Base-by-base conservation (phyloP, 2,329 filamentous ascomycete species). In the Penicillium sp. region DNA sequence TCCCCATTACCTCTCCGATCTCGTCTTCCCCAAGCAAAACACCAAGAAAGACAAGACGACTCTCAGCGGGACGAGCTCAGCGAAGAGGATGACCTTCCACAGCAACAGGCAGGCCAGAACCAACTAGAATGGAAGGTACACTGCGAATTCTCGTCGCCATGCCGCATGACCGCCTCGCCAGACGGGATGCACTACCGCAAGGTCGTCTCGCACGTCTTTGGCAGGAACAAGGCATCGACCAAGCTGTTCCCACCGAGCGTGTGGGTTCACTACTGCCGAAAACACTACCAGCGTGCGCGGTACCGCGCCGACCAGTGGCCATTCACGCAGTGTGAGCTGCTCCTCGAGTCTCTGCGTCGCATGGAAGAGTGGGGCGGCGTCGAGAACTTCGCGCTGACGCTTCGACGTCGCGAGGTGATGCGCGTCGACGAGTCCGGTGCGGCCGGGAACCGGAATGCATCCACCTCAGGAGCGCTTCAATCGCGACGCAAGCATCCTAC, bases 121-220 rank as follows among this genome's bases (percentile, higher is more conserved):
- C 11, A n/a, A 13, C 4, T 13, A 6, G 25, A 27, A 6, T 6
- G 11, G 4, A 27, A n/a, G 11, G 4, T n/a, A n/a, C n/a, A n/a
- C 6, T 51, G 51, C 23, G 50, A 54, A 17, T 51, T 50, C 30
- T 34, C 43, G 1, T 15, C 19, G 1, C 48, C 45, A 5, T 54
- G 50, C 26, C 30, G 26, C 1, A 50, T 54, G 47, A 18, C 19
- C 11, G 45, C 44, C 16, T 57, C 53, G 1, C 53, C 55, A 2
- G 57, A 58, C 20, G 56, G 56, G 3, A 48, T 79, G 4, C 74
- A 78, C 39, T 75, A 76, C 16, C 79, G 87, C 33, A 91, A 91
- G 65, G 81, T 84, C 4, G 84, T 91, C 43, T 88, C 84, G 0
- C 86, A 93, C 57, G 78, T 90, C 39, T 91, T 91, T 53, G 87